A percentile compares a stretch with the other conserved stretches of the same genome.
Conservation (phyloP, 2,329 filamentous ascomycete genomes). For the Epichloe glyceriae region DNA sequence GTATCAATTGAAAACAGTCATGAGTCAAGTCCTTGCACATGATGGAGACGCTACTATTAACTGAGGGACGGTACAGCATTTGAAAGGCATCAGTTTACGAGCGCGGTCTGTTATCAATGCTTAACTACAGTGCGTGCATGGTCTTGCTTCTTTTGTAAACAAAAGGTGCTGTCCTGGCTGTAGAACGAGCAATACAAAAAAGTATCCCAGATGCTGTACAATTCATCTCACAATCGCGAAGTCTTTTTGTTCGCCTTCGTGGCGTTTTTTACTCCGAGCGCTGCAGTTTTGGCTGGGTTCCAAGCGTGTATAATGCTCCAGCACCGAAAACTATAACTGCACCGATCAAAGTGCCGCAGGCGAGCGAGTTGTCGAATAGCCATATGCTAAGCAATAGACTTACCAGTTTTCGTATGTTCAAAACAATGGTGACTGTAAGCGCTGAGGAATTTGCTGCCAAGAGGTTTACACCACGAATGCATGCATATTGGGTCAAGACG, state of each 20-base stretch:
- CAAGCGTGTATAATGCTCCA: conserved; percentile 81
- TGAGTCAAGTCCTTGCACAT: background rate
- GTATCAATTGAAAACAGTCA: conserved; percentile 10
- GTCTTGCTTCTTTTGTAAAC: background rate
- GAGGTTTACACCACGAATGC: conserved; percentile 93
- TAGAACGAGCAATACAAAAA: background rate
- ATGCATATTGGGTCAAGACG: conserved; percentile 83
- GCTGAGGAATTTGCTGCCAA: conserved; percentile 79
- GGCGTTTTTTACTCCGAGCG: background rate
- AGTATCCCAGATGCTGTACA: background rate
- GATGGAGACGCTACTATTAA: background rate
- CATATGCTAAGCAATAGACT: conserved; percentile 86
- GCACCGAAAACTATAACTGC: conserved; percentile 79
- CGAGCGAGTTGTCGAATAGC: conserved; percentile 79
- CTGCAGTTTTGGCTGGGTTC: conserved; percentile 28
- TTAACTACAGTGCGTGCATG: background rate
- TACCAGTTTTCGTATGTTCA: conserved; percentile 89
- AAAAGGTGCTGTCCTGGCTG: background rate
- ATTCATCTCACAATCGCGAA: background rate
- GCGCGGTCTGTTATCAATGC: background rate
- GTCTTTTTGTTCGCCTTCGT: background rate
- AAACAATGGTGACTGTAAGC: conserved; percentile 87
- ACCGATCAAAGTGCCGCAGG: conserved; percentile 63
- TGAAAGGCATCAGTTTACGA: background rate
- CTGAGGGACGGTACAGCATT: background rate